A percentile compares a stretch with the other conserved stretches of the same genome.
Conservation (phyloP, 306 rosid genomes). For the Begonia loranthoides region DNA sequence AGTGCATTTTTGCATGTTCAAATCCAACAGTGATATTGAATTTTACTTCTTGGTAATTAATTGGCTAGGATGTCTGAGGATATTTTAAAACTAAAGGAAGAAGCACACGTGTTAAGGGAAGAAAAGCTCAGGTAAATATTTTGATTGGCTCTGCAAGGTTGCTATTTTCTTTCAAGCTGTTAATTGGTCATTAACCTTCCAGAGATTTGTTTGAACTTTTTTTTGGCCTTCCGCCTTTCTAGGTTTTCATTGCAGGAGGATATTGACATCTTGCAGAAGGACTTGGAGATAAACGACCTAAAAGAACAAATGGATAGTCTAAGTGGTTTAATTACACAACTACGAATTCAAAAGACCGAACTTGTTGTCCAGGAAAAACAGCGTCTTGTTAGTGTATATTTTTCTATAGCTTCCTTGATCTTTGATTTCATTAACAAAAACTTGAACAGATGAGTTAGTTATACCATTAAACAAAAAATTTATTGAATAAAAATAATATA, state of each 20-base stretch:
- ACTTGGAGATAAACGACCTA: slow-evolving; percentile 42
- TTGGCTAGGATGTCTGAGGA: slow-evolving; percentile 69
- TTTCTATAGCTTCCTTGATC: not conserved
- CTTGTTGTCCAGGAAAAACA: slow-evolving; percentile 18
- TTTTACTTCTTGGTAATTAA: slow-evolving; percentile 8
- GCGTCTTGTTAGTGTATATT: slow-evolving; percentile 32
- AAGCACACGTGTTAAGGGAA: slow-evolving; percentile 43
- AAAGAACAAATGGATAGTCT: slow-evolving; percentile 55
- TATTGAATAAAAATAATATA: not conserved
- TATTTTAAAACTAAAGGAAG: slow-evolving; percentile 53
- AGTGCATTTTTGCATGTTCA: not conserved
- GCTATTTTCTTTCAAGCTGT: not conserved
- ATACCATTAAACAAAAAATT: not conserved
- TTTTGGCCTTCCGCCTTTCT: slow-evolving; percentile 15
- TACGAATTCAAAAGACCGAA: slow-evolving; percentile 43
- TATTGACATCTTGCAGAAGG: slow-evolving; percentile 25
- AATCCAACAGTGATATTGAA: not conserved
- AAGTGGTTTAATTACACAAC: slow-evolving; percentile 38
- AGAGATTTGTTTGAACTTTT: slow-evolving; percentile 7
- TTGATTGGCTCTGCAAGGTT: slow-evolving; percentile 3
- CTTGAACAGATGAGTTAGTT: too few relatives aligned
- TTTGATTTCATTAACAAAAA: not conserved
- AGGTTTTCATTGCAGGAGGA: slow-evolving; percentile 42
- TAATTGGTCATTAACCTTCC: slow-evolving; percentile 1
- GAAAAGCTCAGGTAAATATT: slow-evolving; percentile 39